These are phyloP conservation scores for Haematococcus lacustris DNA, from an alignment of 139 green algal species.

Conservation along the genomic window DNA sequence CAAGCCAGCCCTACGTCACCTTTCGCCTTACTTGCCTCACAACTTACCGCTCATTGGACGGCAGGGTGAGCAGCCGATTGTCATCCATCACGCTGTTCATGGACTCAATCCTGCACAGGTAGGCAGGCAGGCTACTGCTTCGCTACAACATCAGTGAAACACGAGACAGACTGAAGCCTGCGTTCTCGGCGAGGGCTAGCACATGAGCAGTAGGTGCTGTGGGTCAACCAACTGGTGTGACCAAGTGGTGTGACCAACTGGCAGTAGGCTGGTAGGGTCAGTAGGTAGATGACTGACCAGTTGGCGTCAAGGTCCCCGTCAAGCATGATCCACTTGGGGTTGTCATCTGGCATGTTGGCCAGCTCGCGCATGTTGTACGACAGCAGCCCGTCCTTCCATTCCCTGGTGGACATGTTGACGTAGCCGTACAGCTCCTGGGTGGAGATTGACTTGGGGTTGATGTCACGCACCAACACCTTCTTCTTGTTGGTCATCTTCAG, in stretches of 20 bases:
- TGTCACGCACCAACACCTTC: slow-evolving; percentile 69
- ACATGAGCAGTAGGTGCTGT: too few relatives aligned
- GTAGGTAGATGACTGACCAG: too few relatives aligned
- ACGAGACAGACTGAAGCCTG: too few relatives aligned
- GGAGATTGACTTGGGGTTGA: slow-evolving; percentile 82
- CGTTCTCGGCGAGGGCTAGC: too few relatives aligned
- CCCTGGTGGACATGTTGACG: slow-evolving; percentile 78
- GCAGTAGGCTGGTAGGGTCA: too few relatives aligned
- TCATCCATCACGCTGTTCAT: slow-evolving; percentile 90
- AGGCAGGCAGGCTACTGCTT: too few relatives aligned
- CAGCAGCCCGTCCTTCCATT: slow-evolving; percentile 85
- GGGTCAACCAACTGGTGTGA: too few relatives aligned
- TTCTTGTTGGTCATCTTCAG: slow-evolving; percentile 76
- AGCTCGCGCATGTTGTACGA: slow-evolving; percentile 83
- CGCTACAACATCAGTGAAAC: too few relatives aligned
- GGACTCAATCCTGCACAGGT: slow-evolving; percentile 77
- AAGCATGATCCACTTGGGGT: slow-evolving; percentile 84
- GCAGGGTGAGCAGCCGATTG: slow-evolving; percentile 80
- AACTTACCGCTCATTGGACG: slow-evolving; percentile 79
- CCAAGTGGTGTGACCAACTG: too few relatives aligned
- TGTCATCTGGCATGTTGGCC: slow-evolving; percentile 70
- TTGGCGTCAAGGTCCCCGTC: slow-evolving; percentile 83
- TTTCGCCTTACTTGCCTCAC: too few relatives aligned
- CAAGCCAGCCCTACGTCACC: too few relatives aligned
- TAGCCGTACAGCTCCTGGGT: slow-evolving; percentile 85